Evolutionary conservation across 2,329 filamentous ascomycete species (phyloP), one percentile per base, ranked within the genome.

Genomic region (Passalora sequoiae): DNA sequence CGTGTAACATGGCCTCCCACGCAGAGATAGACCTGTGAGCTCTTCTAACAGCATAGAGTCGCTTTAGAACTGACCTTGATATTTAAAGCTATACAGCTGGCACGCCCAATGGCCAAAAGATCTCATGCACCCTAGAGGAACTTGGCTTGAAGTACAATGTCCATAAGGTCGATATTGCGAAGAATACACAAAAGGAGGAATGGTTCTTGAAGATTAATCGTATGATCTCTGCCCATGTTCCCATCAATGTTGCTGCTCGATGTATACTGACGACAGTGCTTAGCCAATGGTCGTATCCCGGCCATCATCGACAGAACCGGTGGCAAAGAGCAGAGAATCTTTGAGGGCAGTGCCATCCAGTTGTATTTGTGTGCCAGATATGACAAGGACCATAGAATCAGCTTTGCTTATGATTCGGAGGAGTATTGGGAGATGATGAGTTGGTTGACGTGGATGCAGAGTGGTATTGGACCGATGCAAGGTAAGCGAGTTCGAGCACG

Each of bases 241-340:
- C n/a, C 15, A 12, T 17, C 13, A 2, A 13, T 33, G 6, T 17
- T 17, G 6, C 31, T 17, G 2, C 9, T 9, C 31, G 13, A 2
- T 4, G 15, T 33, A 13, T 10, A 33, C 7, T 17, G 6, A 12
- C 16, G 12, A 30, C 33, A 12, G 21, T 30, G n/a, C 15, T 9
- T n/a, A 62, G 58, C 70, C n/a, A 73, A 72, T 50, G 71, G 70
- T 22, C 66, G 70, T 27, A 72, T 73, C 40, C 70, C 69, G 13
- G 70, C 69, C 13, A 61, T 73, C 31, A 59, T 65, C 22, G 70
- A 73, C 52, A 65, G 54, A n/a, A 60, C 53, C 29, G 38, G 41
- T 4, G 40, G 49, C 25, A 43, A 54, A 29, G 39, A 40, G 1
- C 51, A 55, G 35, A 49, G 56, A 12, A 36, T 73, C 25, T 73